Conservation (phyloP, 2,329 filamentous ascomycete genomes). For the Nannizzia gypsea region DNA sequence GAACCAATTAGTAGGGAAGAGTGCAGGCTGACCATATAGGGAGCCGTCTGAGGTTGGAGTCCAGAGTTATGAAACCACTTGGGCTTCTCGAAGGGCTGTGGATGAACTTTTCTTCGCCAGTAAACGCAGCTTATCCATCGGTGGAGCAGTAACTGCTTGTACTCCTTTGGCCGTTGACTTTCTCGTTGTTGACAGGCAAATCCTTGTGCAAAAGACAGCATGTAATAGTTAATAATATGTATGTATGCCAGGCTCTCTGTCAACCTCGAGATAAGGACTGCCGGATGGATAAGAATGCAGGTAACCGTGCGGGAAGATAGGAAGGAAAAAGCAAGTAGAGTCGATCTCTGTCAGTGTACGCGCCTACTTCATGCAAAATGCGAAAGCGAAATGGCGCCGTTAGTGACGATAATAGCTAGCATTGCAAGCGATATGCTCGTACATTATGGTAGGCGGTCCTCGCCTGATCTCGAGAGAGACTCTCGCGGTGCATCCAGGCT, state of each 20-base stretch:
- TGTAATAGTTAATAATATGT: not conserved
- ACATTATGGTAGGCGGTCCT: not conserved
- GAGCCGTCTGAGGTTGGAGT: not conserved
- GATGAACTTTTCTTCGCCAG: not conserved
- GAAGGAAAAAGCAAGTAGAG: not conserved
- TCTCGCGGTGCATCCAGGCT: not conserved
- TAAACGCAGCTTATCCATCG: not conserved
- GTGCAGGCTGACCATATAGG: not conserved
- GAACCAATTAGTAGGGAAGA: not conserved
- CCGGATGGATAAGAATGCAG: not conserved
- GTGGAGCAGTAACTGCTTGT: not conserved
- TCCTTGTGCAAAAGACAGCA: not conserved
- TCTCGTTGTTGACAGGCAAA: not conserved
- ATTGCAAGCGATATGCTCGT: not conserved
- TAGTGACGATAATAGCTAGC: not conserved
- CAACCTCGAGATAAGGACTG: not conserved
- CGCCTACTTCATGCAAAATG: not conserved
- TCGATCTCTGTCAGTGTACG: not conserved
- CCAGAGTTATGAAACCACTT: not conserved
- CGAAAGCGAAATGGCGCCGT: not conserved
- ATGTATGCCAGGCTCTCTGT: not conserved
- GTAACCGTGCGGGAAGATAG: not conserved
- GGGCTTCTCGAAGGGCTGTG: not conserved
- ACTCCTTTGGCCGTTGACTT: not conserved
- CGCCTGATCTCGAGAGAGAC: not conserved